Evolutionary conservation across 2,329 filamentous ascomycete genomes (phyloP).

Genomic region (Rhinocladiella similis): DNA sequence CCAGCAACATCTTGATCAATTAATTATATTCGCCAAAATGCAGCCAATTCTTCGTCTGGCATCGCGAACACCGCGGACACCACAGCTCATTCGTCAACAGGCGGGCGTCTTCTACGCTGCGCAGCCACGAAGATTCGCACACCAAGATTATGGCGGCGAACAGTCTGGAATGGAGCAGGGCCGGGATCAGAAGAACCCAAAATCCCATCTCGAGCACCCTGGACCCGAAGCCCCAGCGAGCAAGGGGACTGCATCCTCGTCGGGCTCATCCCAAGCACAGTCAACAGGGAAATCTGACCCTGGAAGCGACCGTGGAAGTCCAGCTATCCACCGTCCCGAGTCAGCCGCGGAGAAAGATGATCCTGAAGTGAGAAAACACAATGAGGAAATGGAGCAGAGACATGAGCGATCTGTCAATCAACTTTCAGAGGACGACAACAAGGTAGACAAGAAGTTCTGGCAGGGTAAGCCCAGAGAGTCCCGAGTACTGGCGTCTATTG

Average conservation of each 20-base stretch:
- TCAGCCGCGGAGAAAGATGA: conserved; percentile 28
- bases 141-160: conserved; percentile 25
- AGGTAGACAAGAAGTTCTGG: conserved; percentile 31
- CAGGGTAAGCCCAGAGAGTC: conserved; percentile 17
- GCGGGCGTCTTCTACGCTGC: conserved; percentile 1
- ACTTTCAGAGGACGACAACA: conserved; percentile 28
- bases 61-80: conserved; percentile 8
- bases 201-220: conserved; percentile 27
- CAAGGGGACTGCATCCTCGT: conserved; percentile 13
- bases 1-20: too few relatives aligned
- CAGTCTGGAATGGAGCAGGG: conserved; percentile 27
- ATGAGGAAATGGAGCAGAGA: conserved; percentile 20
- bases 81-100: conserved; percentile 3
- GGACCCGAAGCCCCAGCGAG: conserved; percentile 27
- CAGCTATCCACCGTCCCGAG: conserved; percentile 26
- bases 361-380: conserved; percentile 29
- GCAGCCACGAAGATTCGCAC: conserved; percentile 20
- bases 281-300: neutral
- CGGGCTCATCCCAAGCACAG: conserved; percentile 1
- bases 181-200: conserved; percentile 24
- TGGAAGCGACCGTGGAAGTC: conserved; percentile 12
- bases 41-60: conserved; percentile 11
- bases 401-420: conserved; percentile 25
- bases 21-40: conserved; percentile 6
- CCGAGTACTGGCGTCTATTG: neutral